Percentiles rank a stretch among this genome's conserved stretches.
These are phyloP conservation scores for Acorus calamus DNA, from an alignment of 106 monocot species.

Conservation along the genomic window DNA sequence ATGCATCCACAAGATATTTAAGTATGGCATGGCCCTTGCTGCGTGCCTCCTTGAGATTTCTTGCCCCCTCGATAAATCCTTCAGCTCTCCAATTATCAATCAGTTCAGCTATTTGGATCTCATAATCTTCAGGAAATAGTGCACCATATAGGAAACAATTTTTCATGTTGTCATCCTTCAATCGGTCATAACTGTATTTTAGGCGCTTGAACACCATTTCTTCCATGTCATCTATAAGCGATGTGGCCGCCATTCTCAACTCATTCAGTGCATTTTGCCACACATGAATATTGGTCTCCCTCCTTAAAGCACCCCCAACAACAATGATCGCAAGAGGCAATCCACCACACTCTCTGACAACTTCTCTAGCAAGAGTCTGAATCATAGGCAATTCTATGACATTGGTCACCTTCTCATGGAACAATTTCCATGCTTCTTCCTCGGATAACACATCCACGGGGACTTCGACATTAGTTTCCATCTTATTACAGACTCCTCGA, in stretches of 20 bases:
- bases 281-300: neutral
- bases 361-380: neutral
- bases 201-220: neutral
- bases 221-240: constrained; percentile 1
- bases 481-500: too few species aligned
- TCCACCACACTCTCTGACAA: constrained; percentile 20
- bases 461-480: too few species aligned
- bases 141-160: constrained; percentile 27
- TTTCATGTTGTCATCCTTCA: neutral
- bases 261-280: constrained; percentile 12
- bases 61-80: neutral
- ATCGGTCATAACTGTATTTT: constrained; percentile 29
- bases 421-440: constrained; percentile 13
- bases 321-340: constrained; percentile 22
- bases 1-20: neutral
- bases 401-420: constrained; percentile 8
- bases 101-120: constrained; percentile 1
- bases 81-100: constrained; percentile 11
- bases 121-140: constrained; percentile 6
- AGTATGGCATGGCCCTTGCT: neutral
- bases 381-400: neutral
- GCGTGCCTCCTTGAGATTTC: too few species aligned
- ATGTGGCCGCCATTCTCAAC: neutral
- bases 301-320: constrained; percentile 11
- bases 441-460: too few species aligned